Evolutionary conservation across 108 stramenopile species (phyloP), one percentile per base, ranked within the genome.

Genomic region (Ochromonas danica): DNA sequence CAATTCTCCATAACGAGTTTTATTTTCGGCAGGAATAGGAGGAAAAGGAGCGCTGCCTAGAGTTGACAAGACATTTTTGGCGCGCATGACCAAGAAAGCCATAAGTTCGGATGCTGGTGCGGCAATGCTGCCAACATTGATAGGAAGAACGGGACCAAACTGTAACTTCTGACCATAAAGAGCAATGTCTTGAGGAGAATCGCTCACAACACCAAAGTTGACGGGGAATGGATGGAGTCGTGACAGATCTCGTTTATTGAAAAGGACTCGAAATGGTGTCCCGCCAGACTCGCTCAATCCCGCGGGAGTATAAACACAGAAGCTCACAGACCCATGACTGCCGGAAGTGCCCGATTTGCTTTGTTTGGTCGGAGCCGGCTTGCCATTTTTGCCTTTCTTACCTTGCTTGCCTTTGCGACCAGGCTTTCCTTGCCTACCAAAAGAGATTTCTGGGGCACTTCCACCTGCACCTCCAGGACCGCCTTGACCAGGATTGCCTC

Each of bases 111-210:
- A 67, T 33, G 17, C 33, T 36, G 63, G 63, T 10, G 30, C 17
- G 10, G 31, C 35, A 6, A 67, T 6, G 33, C 33, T 25, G 31
- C 63, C 63, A 36, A 6, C 6, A 36, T 67, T 67, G 31, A 67
- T 67, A 10, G 63, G 63, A 28, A 67, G 35, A 28, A 67, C 63
- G 3, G 63, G 63, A 67, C 63, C 63, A 36, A 31, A 67, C 10
- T 35, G 3, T 6, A 67, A 10, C 35, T 22, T 33, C 31, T 67
- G 14, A 14, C 63, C 63, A 36, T 35, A 67, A 36, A 67, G 17
- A 6, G 6, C 17, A 36, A 33, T 3, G 10, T 67, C 33, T 31
- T 67, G 3, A 10, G 63, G 31, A 6, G 35, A 35, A 17, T 57
- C 22, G 31, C 27, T 31, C 31, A 10, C 25, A 35, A 35, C 25